A percentile compares a stretch with the other conserved stretches of the same genome.
phyloP scores from a whole-genome alignment of 225 moss, liverwort and hornwort genomes.

The Pleurozium schreberi region DNA sequence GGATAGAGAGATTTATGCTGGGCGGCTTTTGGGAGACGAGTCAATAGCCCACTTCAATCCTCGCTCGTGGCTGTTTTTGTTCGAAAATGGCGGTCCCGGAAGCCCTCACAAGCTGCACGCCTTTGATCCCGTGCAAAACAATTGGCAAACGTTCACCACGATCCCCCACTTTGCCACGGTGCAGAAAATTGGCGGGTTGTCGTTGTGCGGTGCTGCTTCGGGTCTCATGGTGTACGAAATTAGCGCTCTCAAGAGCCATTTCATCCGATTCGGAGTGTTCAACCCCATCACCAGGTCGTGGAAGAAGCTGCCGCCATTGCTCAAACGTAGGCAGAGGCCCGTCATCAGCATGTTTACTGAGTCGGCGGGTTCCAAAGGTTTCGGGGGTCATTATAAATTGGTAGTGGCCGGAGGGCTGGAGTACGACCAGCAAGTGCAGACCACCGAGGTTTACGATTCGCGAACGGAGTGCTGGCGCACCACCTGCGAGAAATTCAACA shows the following conservation, averaged over 20 bases:
- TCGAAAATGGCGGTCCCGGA: slow-evolving; percentile 44
- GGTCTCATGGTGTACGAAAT: slow-evolving; percentile 48
- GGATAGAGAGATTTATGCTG: slow-evolving; percentile 32
- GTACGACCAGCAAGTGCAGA: slow-evolving; percentile 31
- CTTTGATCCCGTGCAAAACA: slow-evolving; percentile 24
- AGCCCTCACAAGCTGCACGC: slow-evolving; percentile 39
- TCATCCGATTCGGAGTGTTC: slow-evolving; percentile 40
- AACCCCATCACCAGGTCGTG: slow-evolving; percentile 55
- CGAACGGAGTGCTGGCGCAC: slow-evolving; percentile 49
- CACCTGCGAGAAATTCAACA: slow-evolving; percentile 33
- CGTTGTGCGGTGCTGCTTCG: slow-evolving; percentile 32
- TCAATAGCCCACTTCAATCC: slow-evolving; percentile 2
- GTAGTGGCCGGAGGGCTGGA: slow-evolving; percentile 52
- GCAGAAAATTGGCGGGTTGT: slow-evolving; percentile 44
- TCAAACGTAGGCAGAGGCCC: slow-evolving; percentile 36
- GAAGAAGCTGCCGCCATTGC: slow-evolving; percentile 54
- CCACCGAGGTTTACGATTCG: slow-evolving; percentile 52
- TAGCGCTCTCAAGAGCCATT: slow-evolving; percentile 43
- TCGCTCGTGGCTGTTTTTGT: slow-evolving; percentile 45
- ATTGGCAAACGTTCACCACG: slow-evolving; percentile 38
- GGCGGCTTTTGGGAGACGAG: slow-evolving; percentile 24
- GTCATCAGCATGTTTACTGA: slow-evolving; percentile 36
- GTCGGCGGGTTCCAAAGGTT: neutral
- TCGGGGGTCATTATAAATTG: slow-evolving; percentile 24
- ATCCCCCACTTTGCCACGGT: slow-evolving; percentile 53